Evolutionary conservation across 1,284 basidiomycete species (phyloP).

Genomic region (Cutaneotrichosporon sp.): DNA sequence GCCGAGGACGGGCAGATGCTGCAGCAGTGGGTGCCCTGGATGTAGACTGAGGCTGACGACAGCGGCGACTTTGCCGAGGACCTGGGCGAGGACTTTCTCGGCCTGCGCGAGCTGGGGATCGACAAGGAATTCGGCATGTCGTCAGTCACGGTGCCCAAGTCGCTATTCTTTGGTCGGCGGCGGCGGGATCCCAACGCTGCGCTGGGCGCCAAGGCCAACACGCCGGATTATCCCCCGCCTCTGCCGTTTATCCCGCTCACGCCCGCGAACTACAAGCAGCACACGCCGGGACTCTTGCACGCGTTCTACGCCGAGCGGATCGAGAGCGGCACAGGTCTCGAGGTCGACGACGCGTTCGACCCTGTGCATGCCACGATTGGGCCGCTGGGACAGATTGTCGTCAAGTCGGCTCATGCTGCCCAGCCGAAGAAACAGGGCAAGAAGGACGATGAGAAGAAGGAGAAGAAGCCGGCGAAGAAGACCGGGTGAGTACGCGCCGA

Average conservation of each 20-base stretch:
- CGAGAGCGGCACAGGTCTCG: slow-evolving; percentile 29
- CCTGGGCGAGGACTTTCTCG: slow-evolving; percentile 90
- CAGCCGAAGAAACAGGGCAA: slow-evolving; percentile 12
- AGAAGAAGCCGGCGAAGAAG: slow-evolving; percentile 36
- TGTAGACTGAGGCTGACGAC: slow-evolving; percentile 5
- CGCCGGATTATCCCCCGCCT: slow-evolving; percentile 75
- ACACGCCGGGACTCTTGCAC: slow-evolving; percentile 74
- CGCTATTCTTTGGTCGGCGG: slow-evolving; percentile 66
- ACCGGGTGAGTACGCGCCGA: slow-evolving; percentile 21
- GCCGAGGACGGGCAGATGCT: slow-evolving; percentile 68
- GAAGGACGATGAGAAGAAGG: slow-evolving; percentile 12
- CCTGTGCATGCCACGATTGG: slow-evolving; percentile 36
- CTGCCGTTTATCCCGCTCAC: slow-evolving; percentile 69
- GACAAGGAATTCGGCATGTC: slow-evolving; percentile 79
- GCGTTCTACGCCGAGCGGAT: slow-evolving; percentile 66
- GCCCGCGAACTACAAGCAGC: slow-evolving; percentile 60
- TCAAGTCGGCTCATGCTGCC: slow-evolving; percentile 22
- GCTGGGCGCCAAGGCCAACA: slow-evolving; percentile 51
- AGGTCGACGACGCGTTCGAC: slow-evolving; percentile 40
- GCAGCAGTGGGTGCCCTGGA: slow-evolving; percentile 56
- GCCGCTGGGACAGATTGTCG: slow-evolving; percentile 41
- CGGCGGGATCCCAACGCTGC: slow-evolving; percentile 26
- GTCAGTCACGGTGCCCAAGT: slow-evolving; percentile 70
- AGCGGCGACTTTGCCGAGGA: slow-evolving; percentile 82
- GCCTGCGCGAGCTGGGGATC: slow-evolving; percentile 79